Evolutionary conservation across 179 eudicot genomes (phyloP), one percentile per base, ranked within the genome.

Genomic region (Amaranthus tricolor): DNA sequence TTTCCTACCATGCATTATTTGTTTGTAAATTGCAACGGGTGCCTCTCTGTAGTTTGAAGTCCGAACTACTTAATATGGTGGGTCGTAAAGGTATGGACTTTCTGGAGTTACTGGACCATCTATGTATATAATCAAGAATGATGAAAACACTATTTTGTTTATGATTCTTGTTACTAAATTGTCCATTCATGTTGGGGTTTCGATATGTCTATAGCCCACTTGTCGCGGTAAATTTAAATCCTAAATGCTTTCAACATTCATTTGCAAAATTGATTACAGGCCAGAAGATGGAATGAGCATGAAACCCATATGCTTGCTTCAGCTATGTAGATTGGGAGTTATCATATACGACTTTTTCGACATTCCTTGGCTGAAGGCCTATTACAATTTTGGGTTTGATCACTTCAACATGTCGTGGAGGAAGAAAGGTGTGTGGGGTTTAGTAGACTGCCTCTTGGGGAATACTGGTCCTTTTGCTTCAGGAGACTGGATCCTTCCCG

Each of bases 401-500:
- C 99, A 95, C 85, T 95, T 86, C 86, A 88, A 95, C 84, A 76
- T 93, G 88, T 90, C 99, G 0, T 79, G 99, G 88, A 89, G 73
- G 76, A 89, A 90, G 69, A 85, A 76, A 6, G 98, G 98, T 49
- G 72, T 90, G 4, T 72, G 88, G 89, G 95, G 94, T 74, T 86
- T 94, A 40, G 85, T 88, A 6, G 91, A 87, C 76, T 86, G 88
- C 73, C 89, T 95, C 20, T 50, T 95, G 66, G 99, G 97, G 2
- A 90, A 90, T 65, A 21, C 85, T 1, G 96, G 97, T 17, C 99
- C 97, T 20, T 92, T 95, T 82, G 92, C 96, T 48, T 85, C 96
- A 16, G 96, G 91, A 68, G 98, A 95, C 62, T 95, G 99, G 99
- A 90, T 95, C 73, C 89, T 95, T 67, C 96, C 99, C 0, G 97